These are phyloP conservation scores for Penicillium chermesinum DNA, from an alignment of 495 filamentous ascomycete species.

Conservation along the genomic window DNA sequence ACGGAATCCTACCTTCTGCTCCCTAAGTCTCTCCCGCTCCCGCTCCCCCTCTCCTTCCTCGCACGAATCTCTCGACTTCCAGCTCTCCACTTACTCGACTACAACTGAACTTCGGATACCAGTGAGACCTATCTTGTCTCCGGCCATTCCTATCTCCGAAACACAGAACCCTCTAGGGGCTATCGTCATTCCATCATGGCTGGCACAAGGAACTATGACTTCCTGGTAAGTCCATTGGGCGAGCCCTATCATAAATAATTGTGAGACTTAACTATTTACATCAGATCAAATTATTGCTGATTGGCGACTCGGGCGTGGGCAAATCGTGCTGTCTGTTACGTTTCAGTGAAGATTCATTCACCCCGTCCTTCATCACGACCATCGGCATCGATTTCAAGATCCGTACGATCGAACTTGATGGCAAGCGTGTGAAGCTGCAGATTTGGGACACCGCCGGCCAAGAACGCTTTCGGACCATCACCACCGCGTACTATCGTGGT, in stretches of 20 bases:
- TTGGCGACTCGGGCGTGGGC: conserved; percentile 95
- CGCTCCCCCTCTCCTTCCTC: background rate
- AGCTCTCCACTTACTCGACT: background rate
- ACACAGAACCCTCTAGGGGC: background rate
- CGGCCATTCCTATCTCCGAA: conserved; percentile 14
- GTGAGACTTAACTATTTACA: too few relatives aligned
- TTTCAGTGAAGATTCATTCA: conserved; percentile 99
- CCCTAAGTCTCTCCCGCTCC: background rate
- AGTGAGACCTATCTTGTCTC: background rate
- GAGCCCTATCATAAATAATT: too few relatives aligned
- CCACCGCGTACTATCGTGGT: conserved; percentile 95
- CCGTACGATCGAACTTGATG: conserved; percentile 94
- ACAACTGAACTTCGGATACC: background rate
- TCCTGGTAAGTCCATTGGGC: conserved; percentile 61
- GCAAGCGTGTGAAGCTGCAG: conserved; percentile 96
- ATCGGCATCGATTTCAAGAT: conserved; percentile 99
- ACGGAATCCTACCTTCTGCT: conserved; percentile 6
- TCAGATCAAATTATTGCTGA: conserved; percentile 98
- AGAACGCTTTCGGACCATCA: conserved; percentile 97
- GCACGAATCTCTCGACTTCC: background rate
- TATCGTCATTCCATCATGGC: conserved; percentile 59
- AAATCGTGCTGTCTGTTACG: conserved; percentile 98
- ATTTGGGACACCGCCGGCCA: conserved; percentile 99
- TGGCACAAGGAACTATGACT: conserved; percentile 96
- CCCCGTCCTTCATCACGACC: conserved; percentile 96